These are phyloP conservation scores for Fusarium sp. DNA, from an alignment of 2,329 filamentous ascomycete genomes.

Conservation along the genomic window DNA sequence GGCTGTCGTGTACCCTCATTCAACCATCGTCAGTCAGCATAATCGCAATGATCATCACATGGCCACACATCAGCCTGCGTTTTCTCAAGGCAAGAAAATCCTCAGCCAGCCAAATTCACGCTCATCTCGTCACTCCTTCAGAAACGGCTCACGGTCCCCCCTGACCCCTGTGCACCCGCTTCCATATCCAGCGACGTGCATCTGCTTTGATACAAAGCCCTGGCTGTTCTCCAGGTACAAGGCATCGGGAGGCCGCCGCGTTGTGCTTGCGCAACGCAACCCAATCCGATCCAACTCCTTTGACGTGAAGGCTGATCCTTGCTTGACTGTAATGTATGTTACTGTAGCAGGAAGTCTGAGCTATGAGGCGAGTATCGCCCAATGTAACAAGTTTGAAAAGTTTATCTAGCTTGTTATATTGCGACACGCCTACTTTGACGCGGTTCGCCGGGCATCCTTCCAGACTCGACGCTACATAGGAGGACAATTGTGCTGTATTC, in stretches of 20 bases:
- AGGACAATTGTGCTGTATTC: neutral
- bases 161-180: slow-evolving; percentile 39
- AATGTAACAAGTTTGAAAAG: slow-evolving; percentile 10
- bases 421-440: slow-evolving; percentile 21
- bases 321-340: neutral
- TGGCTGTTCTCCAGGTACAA: slow-evolving; percentile 35
- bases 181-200: slow-evolving; percentile 46
- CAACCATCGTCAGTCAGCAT: slow-evolving; percentile 1
- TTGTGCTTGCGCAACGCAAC: slow-evolving; percentile 22
- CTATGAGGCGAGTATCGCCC: neutral
- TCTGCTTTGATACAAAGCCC: slow-evolving; percentile 29
- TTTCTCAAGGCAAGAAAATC: neutral
- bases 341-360: slow-evolving; percentile 1
- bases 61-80: slow-evolving; percentile 5
- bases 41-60: slow-evolving; percentile 11
- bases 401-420: slow-evolving; percentile 19
- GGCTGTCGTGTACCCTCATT: slow-evolving; percentile 1
- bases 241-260: slow-evolving; percentile 28
- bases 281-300: neutral
- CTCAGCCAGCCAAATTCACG: slow-evolving; percentile 16
- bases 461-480: neutral
- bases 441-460: neutral
- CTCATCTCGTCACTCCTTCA: slow-evolving; percentile 29
- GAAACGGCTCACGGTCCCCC: slow-evolving; percentile 29
- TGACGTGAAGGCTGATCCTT: slow-evolving; percentile 5